Conservation (phyloP, 2,329 filamentous ascomycete species). For the Leptodontidium sp. region DNA sequence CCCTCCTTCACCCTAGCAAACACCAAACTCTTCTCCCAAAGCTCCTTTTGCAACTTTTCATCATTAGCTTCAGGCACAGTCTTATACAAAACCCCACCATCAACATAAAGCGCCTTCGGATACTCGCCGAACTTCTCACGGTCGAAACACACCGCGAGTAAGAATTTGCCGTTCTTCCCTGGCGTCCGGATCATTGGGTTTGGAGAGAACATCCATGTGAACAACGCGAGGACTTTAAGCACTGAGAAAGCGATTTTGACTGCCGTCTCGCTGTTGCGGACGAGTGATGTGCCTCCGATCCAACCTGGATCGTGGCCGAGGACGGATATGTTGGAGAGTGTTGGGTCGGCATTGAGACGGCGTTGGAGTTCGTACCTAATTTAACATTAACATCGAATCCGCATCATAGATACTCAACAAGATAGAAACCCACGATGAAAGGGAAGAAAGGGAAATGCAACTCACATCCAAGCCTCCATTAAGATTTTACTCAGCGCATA, state of each 20-base stretch:
- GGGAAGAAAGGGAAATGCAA: neutral
- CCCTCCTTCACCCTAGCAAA: constrained; percentile 42
- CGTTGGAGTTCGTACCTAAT: constrained; percentile 26
- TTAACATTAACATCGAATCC: neutral
- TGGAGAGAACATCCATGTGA: constrained; percentile 43
- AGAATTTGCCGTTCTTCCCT: constrained; percentile 48
- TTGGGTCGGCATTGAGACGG: constrained; percentile 42
- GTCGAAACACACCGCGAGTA: constrained; percentile 47
- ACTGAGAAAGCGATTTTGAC: constrained; percentile 35
- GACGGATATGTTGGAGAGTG: constrained; percentile 48
- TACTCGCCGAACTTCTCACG: constrained; percentile 38
- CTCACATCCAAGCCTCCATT: constrained; percentile 16
- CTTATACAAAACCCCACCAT: constrained; percentile 46
- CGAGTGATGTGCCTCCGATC: constrained; percentile 44
- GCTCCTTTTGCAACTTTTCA: constrained; percentile 41
- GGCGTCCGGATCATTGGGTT: constrained; percentile 46
- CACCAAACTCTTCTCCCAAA: constrained; percentile 48
- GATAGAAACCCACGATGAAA: neutral
- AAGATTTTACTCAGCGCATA: constrained; percentile 42
- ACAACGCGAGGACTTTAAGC: neutral
- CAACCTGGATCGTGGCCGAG: constrained; percentile 51
- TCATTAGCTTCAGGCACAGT: constrained; percentile 47
- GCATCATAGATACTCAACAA: neutral
- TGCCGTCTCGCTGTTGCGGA: constrained; percentile 36
- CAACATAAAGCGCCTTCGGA: constrained; percentile 48